phyloP scores from a whole-genome alignment of 352 stramenopile genomes.

The Pythium brassicae region DNA sequence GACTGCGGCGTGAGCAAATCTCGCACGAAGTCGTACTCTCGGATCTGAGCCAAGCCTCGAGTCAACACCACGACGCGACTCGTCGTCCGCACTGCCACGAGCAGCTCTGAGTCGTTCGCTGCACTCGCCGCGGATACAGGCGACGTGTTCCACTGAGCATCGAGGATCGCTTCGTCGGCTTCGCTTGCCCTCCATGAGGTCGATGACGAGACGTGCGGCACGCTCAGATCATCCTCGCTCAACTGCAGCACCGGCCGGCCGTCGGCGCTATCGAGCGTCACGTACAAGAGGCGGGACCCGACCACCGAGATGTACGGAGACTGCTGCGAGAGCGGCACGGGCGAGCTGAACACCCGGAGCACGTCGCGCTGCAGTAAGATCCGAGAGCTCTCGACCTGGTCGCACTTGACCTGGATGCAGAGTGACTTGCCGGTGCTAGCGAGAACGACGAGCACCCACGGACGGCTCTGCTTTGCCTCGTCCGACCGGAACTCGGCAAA shows the following conservation, averaged over 20 bases:
- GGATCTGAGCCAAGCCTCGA: slow-evolving; percentile 26
- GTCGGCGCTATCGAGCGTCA: slow-evolving; percentile 11
- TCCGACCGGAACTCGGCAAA: slow-evolving; percentile 20
- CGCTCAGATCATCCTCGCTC: slow-evolving; percentile 42
- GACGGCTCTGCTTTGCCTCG: slow-evolving; percentile 10
- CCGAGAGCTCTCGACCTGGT: slow-evolving; percentile 28
- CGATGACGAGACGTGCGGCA: slow-evolving; percentile 12
- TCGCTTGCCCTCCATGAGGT: slow-evolving; percentile 25
- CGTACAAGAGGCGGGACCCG: slow-evolving; percentile 42
- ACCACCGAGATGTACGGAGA: slow-evolving; percentile 27
- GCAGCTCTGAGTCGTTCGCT: slow-evolving; percentile 1
- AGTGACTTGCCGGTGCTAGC: slow-evolving; percentile 45
- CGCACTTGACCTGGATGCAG: slow-evolving; percentile 35
- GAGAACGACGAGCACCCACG: slow-evolving; percentile 50
- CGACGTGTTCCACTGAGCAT: slow-evolving; percentile 49
- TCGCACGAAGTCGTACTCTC: slow-evolving; percentile 25
- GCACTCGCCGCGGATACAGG: neutral
- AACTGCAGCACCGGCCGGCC: slow-evolving; percentile 31
- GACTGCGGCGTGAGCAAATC: slow-evolving; percentile 43
- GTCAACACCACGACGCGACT: slow-evolving; percentile 56
- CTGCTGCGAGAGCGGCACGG: slow-evolving; percentile 24
- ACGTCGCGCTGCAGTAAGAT: slow-evolving; percentile 38
- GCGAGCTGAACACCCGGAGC: slow-evolving; percentile 50
- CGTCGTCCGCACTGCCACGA: slow-evolving; percentile 53
- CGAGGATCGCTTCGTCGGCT: slow-evolving; percentile 36